Base-by-base conservation (phyloP, 176 grass and related monocot species). In the Phoenix roebelenii region DNA sequence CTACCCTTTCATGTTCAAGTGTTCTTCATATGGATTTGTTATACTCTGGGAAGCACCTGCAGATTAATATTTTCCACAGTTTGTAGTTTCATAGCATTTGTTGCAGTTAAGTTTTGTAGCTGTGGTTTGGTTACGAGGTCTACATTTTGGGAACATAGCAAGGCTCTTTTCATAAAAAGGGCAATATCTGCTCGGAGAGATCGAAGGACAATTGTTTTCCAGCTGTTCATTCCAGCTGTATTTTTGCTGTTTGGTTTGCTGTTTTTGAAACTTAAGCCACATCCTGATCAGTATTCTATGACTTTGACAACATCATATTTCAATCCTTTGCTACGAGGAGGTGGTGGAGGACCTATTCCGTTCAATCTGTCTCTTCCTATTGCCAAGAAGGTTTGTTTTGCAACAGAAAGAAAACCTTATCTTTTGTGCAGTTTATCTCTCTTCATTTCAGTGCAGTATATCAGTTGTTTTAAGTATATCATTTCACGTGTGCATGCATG, bases 291-390 rank as follows among this genome's bases (percentile, higher is more conserved):
- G 72, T 57, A 49, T 18, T 69, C 64, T 50, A 15, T 81, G 32
- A 81, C n/a, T 18, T 65, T 81, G 17, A 75, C 78, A 3, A 81
- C 78, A 22, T 66, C 66, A 58, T 75, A 81, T 75, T 81, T 81
- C 59, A 81, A 81, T 68, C 78, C 78, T 48, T 64, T 81, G 55
- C 65, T 74, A 23, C 52, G 72, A 16, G 78, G 78, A 30, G 72
- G 71, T 30, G 78, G 78, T 12, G 78, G 78, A 25, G 78, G 78
- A 15, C 78, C 78, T 54, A 65, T 81, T 25, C 78, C 78, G 20
- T 75, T 81, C 58, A 81, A 81, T 63, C 71, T 81, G 12, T 75
- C 71, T 59, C 59, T 75, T 3, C 65, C 71, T 54, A 75, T 81
- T 81, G 57, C 72, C 26, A 39, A 64, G 2, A 57, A 81, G 78